These are phyloP conservation scores for Botrytis elliptica DNA, from an alignment of 2,329 filamentous ascomycete species.

Conservation along the genomic window DNA sequence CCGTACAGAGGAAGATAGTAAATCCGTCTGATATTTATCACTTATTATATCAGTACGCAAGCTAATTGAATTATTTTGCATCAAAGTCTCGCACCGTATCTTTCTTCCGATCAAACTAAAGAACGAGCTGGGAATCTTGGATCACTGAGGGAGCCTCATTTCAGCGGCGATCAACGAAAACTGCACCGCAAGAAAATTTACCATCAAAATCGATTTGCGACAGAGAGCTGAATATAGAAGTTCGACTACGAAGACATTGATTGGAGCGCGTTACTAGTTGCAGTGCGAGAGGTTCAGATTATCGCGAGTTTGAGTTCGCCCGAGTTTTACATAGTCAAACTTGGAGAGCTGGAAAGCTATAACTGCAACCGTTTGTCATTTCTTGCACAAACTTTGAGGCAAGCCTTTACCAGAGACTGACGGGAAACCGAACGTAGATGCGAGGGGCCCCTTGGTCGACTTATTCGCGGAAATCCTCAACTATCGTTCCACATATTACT, in stretches of 20 bases:
- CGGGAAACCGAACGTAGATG: background rate
- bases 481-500: background rate
- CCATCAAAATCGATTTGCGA: conserved; percentile 7
- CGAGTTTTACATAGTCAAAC: background rate
- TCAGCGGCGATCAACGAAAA: background rate
- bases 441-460: background rate
- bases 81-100: background rate
- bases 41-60: background rate
- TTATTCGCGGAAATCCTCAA: background rate
- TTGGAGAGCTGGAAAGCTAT: conserved; percentile 8
- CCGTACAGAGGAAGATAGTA: conserved; percentile 10
- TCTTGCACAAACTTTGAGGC: background rate
- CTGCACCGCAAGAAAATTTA: background rate
- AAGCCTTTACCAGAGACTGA: background rate
- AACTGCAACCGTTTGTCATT: conserved; percentile 6
- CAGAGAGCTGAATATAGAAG: background rate
- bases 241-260: background rate
- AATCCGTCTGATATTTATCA: conserved; percentile 7
- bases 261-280: conserved; percentile 2
- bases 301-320: background rate
- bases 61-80: background rate
- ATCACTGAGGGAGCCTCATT: background rate
- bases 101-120: background rate
- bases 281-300: background rate
- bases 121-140: background rate